A percentile compares a stretch with the other conserved stretches of the same genome.
Conservation (phyloP, 1,284 basidiomycete species). For the Gymnopus androsaceus region DNA sequence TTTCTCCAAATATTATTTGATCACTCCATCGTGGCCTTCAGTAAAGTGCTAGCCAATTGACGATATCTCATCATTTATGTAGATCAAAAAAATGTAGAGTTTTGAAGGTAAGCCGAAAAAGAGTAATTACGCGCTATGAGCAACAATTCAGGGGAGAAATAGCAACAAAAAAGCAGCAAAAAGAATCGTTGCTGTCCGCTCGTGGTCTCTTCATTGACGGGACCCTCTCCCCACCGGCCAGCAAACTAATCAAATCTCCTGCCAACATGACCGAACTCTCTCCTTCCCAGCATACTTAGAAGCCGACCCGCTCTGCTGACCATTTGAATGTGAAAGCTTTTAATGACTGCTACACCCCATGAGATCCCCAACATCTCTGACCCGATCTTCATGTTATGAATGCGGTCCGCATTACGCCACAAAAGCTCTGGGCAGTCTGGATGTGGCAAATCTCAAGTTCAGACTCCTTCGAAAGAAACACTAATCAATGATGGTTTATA, state of each 20-base stretch:
- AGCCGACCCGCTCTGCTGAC: conserved; percentile 51
- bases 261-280: conserved; percentile 41
- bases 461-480: too few species aligned
- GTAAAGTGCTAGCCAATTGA: too few species aligned
- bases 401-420: conserved; percentile 40
- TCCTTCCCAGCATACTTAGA: conserved; percentile 45
- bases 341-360: conserved; percentile 46
- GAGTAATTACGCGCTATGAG: too few species aligned
- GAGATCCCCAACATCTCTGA: conserved; percentile 37
- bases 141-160: too few species aligned
- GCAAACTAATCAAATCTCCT: conserved; percentile 60
- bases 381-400: conserved; percentile 29
- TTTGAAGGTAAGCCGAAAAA: too few species aligned
- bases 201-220: conserved; percentile 43
- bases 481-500: too few species aligned
- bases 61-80: too few species aligned
- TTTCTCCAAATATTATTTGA: too few species aligned
- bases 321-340: conserved; percentile 53
- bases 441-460: too few species aligned
- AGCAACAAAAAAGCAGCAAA: neutral
- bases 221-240: conserved; percentile 40
- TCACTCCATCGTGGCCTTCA: too few species aligned
- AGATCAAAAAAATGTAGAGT: too few species aligned
- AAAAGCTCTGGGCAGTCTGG: too few species aligned
- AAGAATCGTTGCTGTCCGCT: conserved; percentile 28